Evolutionary conservation across 176 grass and related monocot species (phyloP).

Genomic region (Cocos nucifera): DNA sequence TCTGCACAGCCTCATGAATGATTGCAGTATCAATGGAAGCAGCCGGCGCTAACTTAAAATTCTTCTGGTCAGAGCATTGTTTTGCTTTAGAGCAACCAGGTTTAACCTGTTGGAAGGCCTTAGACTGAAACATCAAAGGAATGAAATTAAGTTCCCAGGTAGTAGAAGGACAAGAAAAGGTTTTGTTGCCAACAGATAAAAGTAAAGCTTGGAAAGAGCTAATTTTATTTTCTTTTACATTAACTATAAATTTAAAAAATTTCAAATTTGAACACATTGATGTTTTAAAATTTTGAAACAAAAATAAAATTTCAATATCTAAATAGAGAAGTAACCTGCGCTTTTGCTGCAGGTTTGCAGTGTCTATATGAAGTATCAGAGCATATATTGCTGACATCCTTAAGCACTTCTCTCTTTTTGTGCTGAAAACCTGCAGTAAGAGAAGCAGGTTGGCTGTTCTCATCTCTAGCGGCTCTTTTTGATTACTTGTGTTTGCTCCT

Average conservation of each 20-base stretch:
- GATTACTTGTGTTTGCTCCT: constrained; percentile 13
- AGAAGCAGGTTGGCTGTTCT: constrained; percentile 25
- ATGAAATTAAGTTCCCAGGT: not conserved
- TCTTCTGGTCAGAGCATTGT: constrained; percentile 22
- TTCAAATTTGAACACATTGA: no score
- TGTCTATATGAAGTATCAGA: constrained; percentile 21
- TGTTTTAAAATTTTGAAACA: not conserved
- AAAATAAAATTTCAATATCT: not conserved
- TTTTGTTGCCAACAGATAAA: not conserved
- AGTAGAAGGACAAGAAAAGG: not conserved
- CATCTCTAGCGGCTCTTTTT: constrained; percentile 43
- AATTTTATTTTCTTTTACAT: no score
- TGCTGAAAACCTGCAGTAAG: constrained; percentile 20
- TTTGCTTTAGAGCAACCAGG: constrained; percentile 15
- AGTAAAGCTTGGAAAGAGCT: no score
- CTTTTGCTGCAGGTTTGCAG: constrained; percentile 15
- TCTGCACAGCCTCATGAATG: constrained; percentile 11
- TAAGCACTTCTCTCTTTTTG: constrained; percentile 45
- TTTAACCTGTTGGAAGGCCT: constrained; percentile 15
- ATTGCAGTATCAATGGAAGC: constrained; percentile 16
- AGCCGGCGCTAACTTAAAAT: constrained; percentile 17
- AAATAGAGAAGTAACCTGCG: constrained; percentile 30
- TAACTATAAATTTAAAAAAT: no score
- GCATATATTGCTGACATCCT: constrained; percentile 42
- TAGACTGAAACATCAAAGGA: constrained; percentile 15